A percentile compares a stretch with the other conserved stretches of the same genome.
Evolutionary conservation across 306 rosid species (phyloP).

Genomic region (Morella rubra): DNA sequence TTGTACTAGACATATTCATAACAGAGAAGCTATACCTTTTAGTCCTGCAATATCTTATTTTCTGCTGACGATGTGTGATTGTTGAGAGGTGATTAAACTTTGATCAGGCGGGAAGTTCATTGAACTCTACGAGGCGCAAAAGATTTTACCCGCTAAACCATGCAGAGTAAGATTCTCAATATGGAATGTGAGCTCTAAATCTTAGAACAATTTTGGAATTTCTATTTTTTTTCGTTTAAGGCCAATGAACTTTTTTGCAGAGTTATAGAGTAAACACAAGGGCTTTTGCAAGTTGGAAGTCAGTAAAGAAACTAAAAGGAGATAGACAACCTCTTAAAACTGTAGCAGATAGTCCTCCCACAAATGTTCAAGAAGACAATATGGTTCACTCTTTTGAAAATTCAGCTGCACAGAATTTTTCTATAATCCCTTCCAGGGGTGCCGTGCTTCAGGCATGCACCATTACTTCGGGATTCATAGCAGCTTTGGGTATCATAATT

Average conservation of each 20-base stretch:
- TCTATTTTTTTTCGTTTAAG: slow-evolving; percentile 2
- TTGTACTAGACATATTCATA: slow-evolving; percentile 4
- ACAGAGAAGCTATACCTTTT: neutral
- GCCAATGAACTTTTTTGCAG: slow-evolving; percentile 30
- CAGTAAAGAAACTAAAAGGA: slow-evolving; percentile 52
- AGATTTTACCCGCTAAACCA: slow-evolving; percentile 25
- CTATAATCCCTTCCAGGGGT: slow-evolving; percentile 52
- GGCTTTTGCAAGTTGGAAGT: slow-evolving; percentile 55
- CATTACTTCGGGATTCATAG: slow-evolving; percentile 67
- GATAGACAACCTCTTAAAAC: slow-evolving; percentile 22
- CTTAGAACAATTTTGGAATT: neutral
- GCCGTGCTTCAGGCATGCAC: slow-evolving; percentile 82
- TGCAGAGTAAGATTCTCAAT: slow-evolving; percentile 35
- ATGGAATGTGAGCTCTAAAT: neutral
- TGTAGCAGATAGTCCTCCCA: slow-evolving; percentile 37
- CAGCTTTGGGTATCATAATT: slow-evolving; percentile 63
- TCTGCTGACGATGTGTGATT: slow-evolving; percentile 7
- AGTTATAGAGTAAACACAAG: slow-evolving; percentile 35
- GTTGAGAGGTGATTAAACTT: slow-evolving; percentile 19
- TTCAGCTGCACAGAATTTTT: slow-evolving; percentile 38
- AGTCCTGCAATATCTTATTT: neutral
- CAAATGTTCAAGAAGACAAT: slow-evolving; percentile 42
- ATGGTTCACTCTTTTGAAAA: slow-evolving; percentile 32
- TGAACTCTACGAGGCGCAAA: slow-evolving; percentile 25
- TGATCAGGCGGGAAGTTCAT: slow-evolving; percentile 37